Evolutionary conservation across 345 rosid genomes (phyloP).

Genomic region (Mangifera indica): DNA sequence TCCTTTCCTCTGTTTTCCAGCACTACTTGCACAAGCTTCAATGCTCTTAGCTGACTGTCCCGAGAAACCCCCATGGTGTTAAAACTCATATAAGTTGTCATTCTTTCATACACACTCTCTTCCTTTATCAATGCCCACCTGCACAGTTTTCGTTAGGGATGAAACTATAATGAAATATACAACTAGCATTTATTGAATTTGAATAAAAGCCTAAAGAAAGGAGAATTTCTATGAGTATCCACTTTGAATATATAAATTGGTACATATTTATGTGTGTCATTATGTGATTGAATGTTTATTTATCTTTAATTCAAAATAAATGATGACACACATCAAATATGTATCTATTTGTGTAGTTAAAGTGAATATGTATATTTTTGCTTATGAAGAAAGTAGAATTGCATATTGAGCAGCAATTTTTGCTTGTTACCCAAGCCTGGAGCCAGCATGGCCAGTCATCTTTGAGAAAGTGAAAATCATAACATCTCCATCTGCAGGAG

Average conservation of each 20-base stretch:
- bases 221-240: no score
- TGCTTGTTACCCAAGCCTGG: slow-evolving; percentile 53
- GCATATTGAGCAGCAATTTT: not conserved
- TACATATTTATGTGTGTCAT: no score
- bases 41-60: slow-evolving; percentile 55
- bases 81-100: slow-evolving; percentile 10
- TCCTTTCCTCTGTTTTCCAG: slow-evolving; percentile 28
- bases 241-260: no score
- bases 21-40: slow-evolving; percentile 49
- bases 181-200: no score
- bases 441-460: slow-evolving; percentile 81
- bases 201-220: no score
- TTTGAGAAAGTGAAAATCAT: slow-evolving; percentile 65
- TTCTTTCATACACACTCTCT: slow-evolving; percentile 47
- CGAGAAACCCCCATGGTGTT: slow-evolving; percentile 55
- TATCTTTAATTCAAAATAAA: no score
- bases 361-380: no score
- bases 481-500: slow-evolving; percentile 47
- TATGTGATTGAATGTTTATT: no score
- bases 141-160: not conserved
- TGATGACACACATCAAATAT: no score
- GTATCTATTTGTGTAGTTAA: no score
- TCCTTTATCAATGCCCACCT: slow-evolving; percentile 69
- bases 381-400: no score
- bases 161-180: no score